These are phyloP conservation scores for Cynara cardunculus DNA, from an alignment of 129 eudicot genomes.

Conservation along the genomic window DNA sequence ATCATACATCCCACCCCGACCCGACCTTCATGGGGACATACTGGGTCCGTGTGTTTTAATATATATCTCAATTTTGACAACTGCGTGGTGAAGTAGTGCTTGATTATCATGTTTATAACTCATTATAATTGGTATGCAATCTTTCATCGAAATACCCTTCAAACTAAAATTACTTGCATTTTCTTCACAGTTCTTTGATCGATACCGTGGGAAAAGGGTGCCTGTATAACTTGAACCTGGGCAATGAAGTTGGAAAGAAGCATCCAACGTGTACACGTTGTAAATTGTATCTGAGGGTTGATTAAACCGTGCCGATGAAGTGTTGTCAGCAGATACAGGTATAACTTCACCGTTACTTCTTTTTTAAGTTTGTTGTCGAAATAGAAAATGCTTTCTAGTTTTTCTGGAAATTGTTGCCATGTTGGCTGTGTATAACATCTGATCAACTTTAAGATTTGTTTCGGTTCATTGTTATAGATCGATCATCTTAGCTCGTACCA, in stretches of 20 bases:
- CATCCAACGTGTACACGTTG: neutral
- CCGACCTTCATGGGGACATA: too few species aligned
- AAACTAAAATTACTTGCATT: neutral
- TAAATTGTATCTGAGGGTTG: neutral
- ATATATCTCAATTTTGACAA: neutral
- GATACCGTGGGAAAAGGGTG: constrained; percentile 63
- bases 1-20: too few species aligned
- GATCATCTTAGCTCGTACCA: too few species aligned
- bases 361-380: neutral
- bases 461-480: neutral
- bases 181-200: constrained; percentile 51
- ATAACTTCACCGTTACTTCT: too few species aligned
- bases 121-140: neutral
- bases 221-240: constrained; percentile 44
- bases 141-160: neutral
- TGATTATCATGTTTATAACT: neutral
- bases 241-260: neutral
- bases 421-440: neutral
- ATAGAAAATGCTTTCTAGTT: neutral
- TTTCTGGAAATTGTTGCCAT: neutral
- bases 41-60: too few species aligned
- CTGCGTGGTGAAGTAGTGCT: neutral
- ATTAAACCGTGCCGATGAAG: neutral
- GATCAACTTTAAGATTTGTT: neutral
- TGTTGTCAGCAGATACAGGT: too few species aligned